Evolutionary conservation across 1,284 basidiomycete genomes (phyloP), one percentile per base, ranked within the genome.

Genomic region (Caloboletus inedulis): DNA sequence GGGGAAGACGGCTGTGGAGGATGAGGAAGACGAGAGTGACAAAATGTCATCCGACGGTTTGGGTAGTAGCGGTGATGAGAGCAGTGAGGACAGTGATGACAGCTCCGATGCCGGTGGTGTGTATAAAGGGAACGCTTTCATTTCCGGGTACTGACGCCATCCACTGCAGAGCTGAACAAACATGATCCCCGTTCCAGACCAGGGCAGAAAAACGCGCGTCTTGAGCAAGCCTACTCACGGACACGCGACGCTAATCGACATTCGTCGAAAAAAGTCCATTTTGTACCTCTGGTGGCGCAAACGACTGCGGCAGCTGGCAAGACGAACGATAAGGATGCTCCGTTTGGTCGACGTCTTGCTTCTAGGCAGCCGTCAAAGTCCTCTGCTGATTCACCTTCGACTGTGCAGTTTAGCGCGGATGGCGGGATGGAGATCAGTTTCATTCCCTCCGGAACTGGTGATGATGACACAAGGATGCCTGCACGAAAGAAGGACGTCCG

Each of bases 1-100:
- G 44, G 59, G 69, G 61, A 89, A 80, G 73, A 94, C 94, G 0
- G 91, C 90, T 5, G 93, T 93, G 23, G 91, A 94, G 66, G 84
- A 91, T 37, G 93, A 96, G 63, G 90, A 92, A 52, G 91, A 93
- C 23, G 89, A 94, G 68, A 92, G 89, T 63, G 91, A 93, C 53
- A 82, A 80, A 62, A 63, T 74, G n/a, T 91, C 91, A 4, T 88
- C 85, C 5, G 85, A 88, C 60, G 84, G 80, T 16, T 68, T 86
- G 56, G 78, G 70, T n/a, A 71, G 69, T 25, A 77, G 73, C 55
- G 77, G 77, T 51, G 73, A 72, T 31, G 73, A 72, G 41, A 74
- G 74, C 54, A 77, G 76, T 41, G 72, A 71, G 39, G 72, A 71
- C 51, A 60, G 66, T 46, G 80, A 77, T 51, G 81, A 82, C 56